Percentiles rank a stretch among this genome's conserved stretches.
Evolutionary conservation across 2,329 filamentous ascomycete species (phyloP).

Genomic region (Alternaria brassicicola): DNA sequence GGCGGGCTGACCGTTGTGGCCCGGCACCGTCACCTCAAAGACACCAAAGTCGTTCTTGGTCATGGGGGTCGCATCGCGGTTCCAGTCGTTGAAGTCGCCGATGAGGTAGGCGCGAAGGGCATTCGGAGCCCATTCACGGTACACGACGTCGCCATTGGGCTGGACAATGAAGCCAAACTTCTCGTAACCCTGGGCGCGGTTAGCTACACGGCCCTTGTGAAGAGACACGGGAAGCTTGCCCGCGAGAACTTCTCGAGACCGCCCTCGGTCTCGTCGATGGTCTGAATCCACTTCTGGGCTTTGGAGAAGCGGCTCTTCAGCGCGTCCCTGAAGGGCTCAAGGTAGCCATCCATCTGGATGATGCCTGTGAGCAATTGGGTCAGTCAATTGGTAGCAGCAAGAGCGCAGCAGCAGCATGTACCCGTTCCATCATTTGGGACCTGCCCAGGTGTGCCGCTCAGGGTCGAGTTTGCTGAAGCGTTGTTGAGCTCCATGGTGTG

Average conservation of each 20-base stretch:
- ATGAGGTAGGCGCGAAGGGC: slow-evolving; percentile 83
- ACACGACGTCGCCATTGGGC: slow-evolving; percentile 81
- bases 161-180: slow-evolving; percentile 84
- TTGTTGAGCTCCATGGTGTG: slow-evolving; percentile 51
- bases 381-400: slow-evolving; percentile 18
- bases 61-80: slow-evolving; percentile 83
- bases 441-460: slow-evolving; percentile 54
- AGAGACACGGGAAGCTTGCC: slow-evolving; percentile 55
- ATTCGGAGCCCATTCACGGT: slow-evolving; percentile 96
- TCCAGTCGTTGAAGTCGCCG: slow-evolving; percentile 96
- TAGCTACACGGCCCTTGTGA: slow-evolving; percentile 17
- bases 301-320: slow-evolving; percentile 78
- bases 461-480: slow-evolving; percentile 53
- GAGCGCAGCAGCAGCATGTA: slow-evolving; percentile 43
- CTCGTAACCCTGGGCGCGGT: slow-evolving; percentile 73
- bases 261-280: slow-evolving; percentile 81
- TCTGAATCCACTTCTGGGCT: slow-evolving; percentile 85
- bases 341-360: slow-evolving; percentile 84
- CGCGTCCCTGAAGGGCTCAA: slow-evolving; percentile 80
- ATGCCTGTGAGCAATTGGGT: slow-evolving; percentile 68
- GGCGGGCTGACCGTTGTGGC: slow-evolving; percentile 73
- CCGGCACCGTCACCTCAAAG: slow-evolving; percentile 80
- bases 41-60: slow-evolving; percentile 83
- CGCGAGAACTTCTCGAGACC: slow-evolving; percentile 90
- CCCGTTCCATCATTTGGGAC: slow-evolving; percentile 74